Evolutionary conservation across 495 filamentous ascomycete genomes (phyloP).

Genomic region (Pyrenopolyporus hunteri): DNA sequence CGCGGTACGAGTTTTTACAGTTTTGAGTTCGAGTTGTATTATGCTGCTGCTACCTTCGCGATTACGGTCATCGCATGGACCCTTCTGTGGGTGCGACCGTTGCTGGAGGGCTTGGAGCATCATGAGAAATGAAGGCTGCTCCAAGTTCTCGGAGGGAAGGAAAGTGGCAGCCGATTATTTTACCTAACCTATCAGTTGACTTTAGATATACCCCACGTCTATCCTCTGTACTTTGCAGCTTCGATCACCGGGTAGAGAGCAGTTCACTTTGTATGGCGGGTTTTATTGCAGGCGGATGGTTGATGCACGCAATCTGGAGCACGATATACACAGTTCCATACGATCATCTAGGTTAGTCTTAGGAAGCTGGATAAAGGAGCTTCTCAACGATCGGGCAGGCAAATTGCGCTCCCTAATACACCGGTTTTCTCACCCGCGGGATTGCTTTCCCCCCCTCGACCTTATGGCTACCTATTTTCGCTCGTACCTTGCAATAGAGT

Average conservation of each 20-base stretch:
- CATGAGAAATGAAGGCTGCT: conserved; percentile 45
- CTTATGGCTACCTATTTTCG: not conserved
- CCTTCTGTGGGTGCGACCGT: conserved; percentile 14
- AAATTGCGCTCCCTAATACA: conserved; percentile 36
- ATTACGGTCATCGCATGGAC: conserved; percentile 23
- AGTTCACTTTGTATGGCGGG: conserved; percentile 35
- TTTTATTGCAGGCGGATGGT: conserved; percentile 29
- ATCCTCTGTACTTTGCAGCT: conserved; percentile 29
- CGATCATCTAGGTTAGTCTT: conserved; percentile 25
- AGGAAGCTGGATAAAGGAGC: conserved; percentile 18
- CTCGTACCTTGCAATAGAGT: conserved; percentile 1
- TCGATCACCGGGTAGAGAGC: conserved; percentile 33
- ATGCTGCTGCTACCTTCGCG: conserved; percentile 19
- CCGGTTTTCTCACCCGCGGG: conserved; percentile 17
- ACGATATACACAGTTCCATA: conserved; percentile 25
- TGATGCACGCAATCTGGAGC: conserved; percentile 21
- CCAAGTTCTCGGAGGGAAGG: conserved; percentile 27
- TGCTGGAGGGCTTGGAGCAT: conserved; percentile 32
- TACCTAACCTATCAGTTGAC: conserved; percentile 34
- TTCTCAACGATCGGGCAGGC: conserved; percentile 25
- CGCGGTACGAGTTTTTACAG: conserved; percentile 12
- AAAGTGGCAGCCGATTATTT: conserved; percentile 29
- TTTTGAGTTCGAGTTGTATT: conserved; percentile 24
- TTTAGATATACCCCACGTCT: conserved; percentile 38
- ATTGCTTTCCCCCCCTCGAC: conserved; percentile 1